These are phyloP conservation scores for Ogataea philodendri DNA, from an alignment of 805 yeast genomes.

Conservation along the genomic window DNA sequence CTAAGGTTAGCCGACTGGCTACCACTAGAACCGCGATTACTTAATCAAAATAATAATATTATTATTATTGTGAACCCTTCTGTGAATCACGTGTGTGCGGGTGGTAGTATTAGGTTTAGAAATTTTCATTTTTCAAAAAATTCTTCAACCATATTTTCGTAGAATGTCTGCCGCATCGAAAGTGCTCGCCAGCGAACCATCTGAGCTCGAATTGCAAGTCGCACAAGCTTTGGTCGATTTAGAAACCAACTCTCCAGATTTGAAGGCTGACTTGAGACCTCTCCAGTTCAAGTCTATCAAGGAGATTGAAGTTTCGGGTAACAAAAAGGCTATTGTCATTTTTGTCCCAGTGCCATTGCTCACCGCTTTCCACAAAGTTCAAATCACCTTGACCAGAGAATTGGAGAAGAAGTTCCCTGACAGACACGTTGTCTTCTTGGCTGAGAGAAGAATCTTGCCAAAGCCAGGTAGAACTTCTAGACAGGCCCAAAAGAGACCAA, in stretches of 20 bases:
- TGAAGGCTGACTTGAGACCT: constrained; percentile 97
- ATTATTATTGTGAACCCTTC: too few relatives aligned
- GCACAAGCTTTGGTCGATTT: constrained; percentile 98
- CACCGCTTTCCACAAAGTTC: constrained; percentile 93
- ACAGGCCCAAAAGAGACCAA: constrained; percentile 98
- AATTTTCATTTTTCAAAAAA: constrained; percentile 12
- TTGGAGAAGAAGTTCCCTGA: constrained; percentile 99
- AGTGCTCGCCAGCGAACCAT: constrained; percentile 91
- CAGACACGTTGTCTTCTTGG: constrained; percentile 98
- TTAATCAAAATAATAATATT: too few relatives aligned
- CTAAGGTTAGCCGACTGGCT: constrained; percentile 4
- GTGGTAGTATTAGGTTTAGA: background rate
- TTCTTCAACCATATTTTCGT: constrained; percentile 12
- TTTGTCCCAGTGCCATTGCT: constrained; percentile 97
- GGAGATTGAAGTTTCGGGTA: constrained; percentile 97
- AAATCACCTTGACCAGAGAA: constrained; percentile 96
- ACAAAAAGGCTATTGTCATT: constrained; percentile 97
- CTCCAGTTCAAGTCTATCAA: constrained; percentile 98
- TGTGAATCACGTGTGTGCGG: constrained; percentile 9
- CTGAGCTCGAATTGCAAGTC: constrained; percentile 98
- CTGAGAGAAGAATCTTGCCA: constrained; percentile 99
- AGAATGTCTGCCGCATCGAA: constrained; percentile 96
- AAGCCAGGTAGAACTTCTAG: constrained; percentile 96
- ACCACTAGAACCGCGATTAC: constrained; percentile 1
- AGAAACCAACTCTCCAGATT: constrained; percentile 89